Conservation (phyloP, 1,139 yeast species). For the Yamadazyma triangularis region DNA sequence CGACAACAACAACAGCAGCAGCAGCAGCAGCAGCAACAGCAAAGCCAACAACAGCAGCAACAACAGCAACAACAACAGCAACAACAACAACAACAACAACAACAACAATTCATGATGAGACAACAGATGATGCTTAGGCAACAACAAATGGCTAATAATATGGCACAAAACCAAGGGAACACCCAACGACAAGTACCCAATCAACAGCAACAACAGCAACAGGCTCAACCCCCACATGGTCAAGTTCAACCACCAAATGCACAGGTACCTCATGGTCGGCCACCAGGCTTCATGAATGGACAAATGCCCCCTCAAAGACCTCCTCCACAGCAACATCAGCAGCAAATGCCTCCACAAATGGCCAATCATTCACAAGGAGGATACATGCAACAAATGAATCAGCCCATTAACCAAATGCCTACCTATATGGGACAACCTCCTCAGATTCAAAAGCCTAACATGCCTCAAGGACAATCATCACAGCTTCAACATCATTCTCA, state of each 20-base stretch:
- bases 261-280: slow-evolving; percentile 1
- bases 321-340: too few relatives aligned
- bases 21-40: too few relatives aligned
- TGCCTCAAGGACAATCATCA: too few relatives aligned
- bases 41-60: slow-evolving; percentile 7
- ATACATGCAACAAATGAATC: slow-evolving; percentile 4
- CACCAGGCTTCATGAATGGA: not conserved
- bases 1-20: slow-evolving; percentile 10
- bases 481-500: too few relatives aligned
- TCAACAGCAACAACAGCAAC: slow-evolving; percentile 9
- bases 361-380: slow-evolving; percentile 1
- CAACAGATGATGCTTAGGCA: slow-evolving; percentile 11
- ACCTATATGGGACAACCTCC: slow-evolving; percentile 1
- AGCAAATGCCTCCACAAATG: slow-evolving; percentile 2
- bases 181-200: slow-evolving; percentile 5
- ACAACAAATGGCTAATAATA: slow-evolving; percentile 5
- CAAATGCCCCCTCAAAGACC: not conserved
- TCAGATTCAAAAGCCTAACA: not conserved
- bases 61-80: slow-evolving; percentile 11
- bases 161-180: slow-evolving; percentile 10
- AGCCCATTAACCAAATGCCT: slow-evolving; percentile 4
- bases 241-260: slow-evolving; percentile 2
- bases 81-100: slow-evolving; percentile 11
- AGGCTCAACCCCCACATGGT: too few relatives aligned
- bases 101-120: slow-evolving; percentile 5